These are phyloP conservation scores for Chaetomiaceae sp. DNA, from an alignment of 2,329 filamentous ascomycete species.

Conservation along the genomic window DNA sequence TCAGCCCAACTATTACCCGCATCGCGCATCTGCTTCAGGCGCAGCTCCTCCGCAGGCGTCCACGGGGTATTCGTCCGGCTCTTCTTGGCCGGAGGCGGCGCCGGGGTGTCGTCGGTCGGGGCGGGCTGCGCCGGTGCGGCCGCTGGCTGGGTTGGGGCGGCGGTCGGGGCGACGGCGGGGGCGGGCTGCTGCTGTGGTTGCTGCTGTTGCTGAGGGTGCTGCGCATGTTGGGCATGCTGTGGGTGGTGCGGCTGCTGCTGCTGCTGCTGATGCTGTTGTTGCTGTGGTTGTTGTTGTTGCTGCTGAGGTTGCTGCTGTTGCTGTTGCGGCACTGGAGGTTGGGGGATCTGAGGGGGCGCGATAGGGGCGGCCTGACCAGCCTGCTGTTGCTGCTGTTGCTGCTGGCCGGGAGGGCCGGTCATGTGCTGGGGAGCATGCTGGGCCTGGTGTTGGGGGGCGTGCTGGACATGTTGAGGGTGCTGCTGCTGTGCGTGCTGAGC, in stretches of 20 bases:
- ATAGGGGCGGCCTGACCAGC: constrained; percentile 1
- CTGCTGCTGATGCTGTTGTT: background rate
- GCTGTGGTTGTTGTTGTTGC: constrained; percentile 4
- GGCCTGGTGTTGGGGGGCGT: constrained; percentile 33
- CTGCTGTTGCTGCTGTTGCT: constrained; percentile 27
- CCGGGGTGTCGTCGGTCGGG: constrained; percentile 33
- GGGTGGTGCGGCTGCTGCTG: constrained; percentile 15
- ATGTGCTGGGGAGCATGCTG: constrained; percentile 29
- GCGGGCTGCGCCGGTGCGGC: constrained; percentile 30
- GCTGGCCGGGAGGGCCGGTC: constrained; percentile 20
- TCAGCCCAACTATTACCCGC: constrained; percentile 93
- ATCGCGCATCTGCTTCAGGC: constrained; percentile 91
- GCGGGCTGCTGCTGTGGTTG: constrained; percentile 29
- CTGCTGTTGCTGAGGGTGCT: constrained; percentile 27
- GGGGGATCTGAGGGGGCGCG: constrained; percentile 18
- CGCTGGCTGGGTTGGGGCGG: constrained; percentile 33
- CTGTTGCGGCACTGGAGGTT: constrained; percentile 7
- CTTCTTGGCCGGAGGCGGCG: constrained; percentile 71
- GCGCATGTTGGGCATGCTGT: constrained; percentile 20
- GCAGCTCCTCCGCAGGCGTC: constrained; percentile 90
- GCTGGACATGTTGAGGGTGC: constrained; percentile 29
- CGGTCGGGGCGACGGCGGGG: constrained; percentile 27
- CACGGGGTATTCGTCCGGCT: constrained; percentile 97
- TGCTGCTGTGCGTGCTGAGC: constrained; percentile 35
- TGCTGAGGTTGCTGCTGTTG: constrained; percentile 7